phyloP scores from a whole-genome alignment of 768 basidiomycete species.

The Serendipita indica region DNA sequence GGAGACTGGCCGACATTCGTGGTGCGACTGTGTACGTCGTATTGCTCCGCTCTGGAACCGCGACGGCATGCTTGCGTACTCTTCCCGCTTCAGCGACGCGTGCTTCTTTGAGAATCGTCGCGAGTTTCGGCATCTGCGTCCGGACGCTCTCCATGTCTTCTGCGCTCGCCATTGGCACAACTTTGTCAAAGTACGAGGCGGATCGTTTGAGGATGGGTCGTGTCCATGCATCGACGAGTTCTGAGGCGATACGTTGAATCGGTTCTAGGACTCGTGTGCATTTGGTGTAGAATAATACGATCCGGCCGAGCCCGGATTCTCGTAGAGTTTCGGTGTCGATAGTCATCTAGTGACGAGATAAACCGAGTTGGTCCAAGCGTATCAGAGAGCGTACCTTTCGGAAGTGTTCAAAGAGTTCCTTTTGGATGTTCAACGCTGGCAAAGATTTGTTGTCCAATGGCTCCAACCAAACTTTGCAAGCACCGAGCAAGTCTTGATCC shows the following conservation, averaged over 20 bases:
- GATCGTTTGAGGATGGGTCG: conserved; percentile 84
- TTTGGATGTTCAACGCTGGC: conserved; percentile 91
- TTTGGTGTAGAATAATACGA: conserved; percentile 92
- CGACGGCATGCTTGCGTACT: conserved; percentile 63
- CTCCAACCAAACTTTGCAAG: conserved; percentile 82
- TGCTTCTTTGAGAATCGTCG: conserved; percentile 28
- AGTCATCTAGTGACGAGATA: conserved; percentile 43
- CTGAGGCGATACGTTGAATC: conserved; percentile 65
- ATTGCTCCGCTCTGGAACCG: conserved; percentile 63
- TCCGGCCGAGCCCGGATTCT: conserved; percentile 75
- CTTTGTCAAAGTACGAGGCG: conserved; percentile 39
- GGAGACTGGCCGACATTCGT: conserved; percentile 16
- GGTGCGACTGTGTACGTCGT: conserved; percentile 75
- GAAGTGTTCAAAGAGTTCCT: conserved; percentile 71
- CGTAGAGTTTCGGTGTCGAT: conserved; percentile 85
- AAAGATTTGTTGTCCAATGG: conserved; percentile 85
- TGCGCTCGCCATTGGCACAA: neutral
- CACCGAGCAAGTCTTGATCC: conserved; percentile 87
- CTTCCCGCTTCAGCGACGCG: conserved; percentile 37
- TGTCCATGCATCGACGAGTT: conserved; percentile 76
- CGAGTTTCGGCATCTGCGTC: conserved; percentile 26
- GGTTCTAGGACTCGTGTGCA: conserved; percentile 77
- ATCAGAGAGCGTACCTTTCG: conserved; percentile 32
- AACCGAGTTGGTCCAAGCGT: neutral
- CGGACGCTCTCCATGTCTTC: conserved; percentile 13